Percentiles rank a stretch among this genome's conserved stretches.
phyloP scores from a whole-genome alignment of 768 basidiomycete genomes.

The Paxillus rubicundulus region DNA sequence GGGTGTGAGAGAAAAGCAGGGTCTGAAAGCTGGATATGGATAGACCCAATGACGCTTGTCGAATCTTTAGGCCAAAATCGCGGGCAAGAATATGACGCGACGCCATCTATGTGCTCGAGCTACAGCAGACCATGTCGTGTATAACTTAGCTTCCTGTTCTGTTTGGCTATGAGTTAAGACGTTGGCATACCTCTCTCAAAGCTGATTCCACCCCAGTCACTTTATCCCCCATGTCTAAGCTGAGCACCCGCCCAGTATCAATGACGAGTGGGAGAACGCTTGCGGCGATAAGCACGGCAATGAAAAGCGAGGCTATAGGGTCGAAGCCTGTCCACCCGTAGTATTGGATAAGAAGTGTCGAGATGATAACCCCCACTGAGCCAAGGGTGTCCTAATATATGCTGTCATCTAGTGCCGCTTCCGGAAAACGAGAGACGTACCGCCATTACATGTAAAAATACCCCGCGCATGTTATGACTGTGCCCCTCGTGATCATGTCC shows the following conservation, averaged over 20 bases:
- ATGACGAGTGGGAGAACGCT: slow-evolving; percentile 94
- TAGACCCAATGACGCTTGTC: slow-evolving; percentile 80
- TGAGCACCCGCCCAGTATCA: slow-evolving; percentile 86
- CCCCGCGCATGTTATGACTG: slow-evolving; percentile 98
- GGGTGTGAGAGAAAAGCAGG: slow-evolving; percentile 54
- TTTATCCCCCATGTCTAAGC: slow-evolving; percentile 76
- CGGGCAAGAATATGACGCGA: slow-evolving; percentile 75
- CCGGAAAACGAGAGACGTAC: slow-evolving; percentile 35
- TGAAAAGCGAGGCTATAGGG: slow-evolving; percentile 95
- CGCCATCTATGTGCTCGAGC: slow-evolving; percentile 74
- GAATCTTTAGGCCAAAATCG: slow-evolving; percentile 98
- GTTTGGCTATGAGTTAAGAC: not conserved
- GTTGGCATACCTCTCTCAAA: slow-evolving; percentile 55
- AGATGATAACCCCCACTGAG: slow-evolving; percentile 96
- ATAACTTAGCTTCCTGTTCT: not conserved
- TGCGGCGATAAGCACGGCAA: slow-evolving; percentile 90
- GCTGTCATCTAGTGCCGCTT: slow-evolving; percentile 7
- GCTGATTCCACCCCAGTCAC: slow-evolving; percentile 54
- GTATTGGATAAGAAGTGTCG: slow-evolving; percentile 90
- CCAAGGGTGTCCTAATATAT: slow-evolving; percentile 80
- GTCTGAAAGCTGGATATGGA: slow-evolving; percentile 82
- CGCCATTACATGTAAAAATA: slow-evolving; percentile 97
- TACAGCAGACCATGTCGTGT: slow-evolving; percentile 27
- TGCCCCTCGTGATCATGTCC: slow-evolving; percentile 71
- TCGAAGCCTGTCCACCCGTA: slow-evolving; percentile 99